Evolutionary conservation across 331 rosid species (phyloP), one percentile per base, ranked within the genome.

Genomic region (Quercus phellos): DNA sequence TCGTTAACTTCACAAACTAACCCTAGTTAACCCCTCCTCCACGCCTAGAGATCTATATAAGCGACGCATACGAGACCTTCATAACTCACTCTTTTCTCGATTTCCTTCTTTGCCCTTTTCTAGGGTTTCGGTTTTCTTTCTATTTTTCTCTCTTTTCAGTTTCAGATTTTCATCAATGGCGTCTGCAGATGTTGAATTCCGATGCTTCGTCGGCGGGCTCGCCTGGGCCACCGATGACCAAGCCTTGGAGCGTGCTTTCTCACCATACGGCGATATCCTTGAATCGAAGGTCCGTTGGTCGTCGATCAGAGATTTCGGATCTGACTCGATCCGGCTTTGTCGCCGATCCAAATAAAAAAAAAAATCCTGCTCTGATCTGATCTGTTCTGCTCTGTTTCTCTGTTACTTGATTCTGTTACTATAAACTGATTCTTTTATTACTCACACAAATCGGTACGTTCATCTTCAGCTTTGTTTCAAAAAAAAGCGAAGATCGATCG

Each of bases 131-230:
- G 14, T 51, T 4, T 18, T 2, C 14, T 38, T 3, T 38, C 14
- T 46, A 3, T 12, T 51, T 27, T 51, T 38, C 46, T 38, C 3
- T 35, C 5, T 2, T 14, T 3, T 51, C 27, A 29, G 12, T n/a
- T 38, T 38, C 46, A 38, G 46, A 8, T 2, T 38, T 11, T 38
- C 63, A 4, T 3, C 68, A 0, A 93, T 93, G 98, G 91, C 88
- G 16, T 63, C 92, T 0, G 89, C 91, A 0, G 94, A 90, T 18
- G 86, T 88, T 67, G 97, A 94, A 84, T 92, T 0, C 86, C 74
- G 99, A 0, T 92, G 97, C 85, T 94, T 94, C 30, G 97, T 94
- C 53, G 98, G 98, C 19, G 98, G 98, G 72, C 97, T 94, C 1
- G 97, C 98, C 0, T 92, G 98, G 97, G 88, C 95, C 92, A 92